Evolutionary conservation across 441 rosid genomes (phyloP).

Genomic region (Pelargonium citronellum): DNA sequence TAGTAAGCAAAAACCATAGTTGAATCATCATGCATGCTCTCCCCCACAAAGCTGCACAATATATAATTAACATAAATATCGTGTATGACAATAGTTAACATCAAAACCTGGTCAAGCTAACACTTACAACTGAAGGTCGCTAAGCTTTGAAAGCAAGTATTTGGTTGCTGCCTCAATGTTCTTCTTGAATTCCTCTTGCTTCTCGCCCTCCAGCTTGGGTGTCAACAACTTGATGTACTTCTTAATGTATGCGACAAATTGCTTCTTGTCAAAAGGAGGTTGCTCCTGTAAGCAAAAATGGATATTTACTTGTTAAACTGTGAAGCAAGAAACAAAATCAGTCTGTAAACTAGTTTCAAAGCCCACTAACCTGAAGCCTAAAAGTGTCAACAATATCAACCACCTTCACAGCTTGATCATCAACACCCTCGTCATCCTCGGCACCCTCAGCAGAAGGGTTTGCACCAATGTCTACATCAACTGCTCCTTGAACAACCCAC

Average conservation of each 20-base stretch:
- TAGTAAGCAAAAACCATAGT: conserved; percentile 83
- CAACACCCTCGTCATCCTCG: conserved; percentile 81
- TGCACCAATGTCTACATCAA: conserved; percentile 83
- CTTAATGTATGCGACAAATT: conserved; percentile 58
- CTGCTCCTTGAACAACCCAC: conserved; percentile 83
- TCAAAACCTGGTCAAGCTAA: not conserved
- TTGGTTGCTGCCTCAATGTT: conserved; percentile 85
- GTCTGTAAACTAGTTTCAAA: not conserved
- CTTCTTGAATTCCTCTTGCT: conserved; percentile 58
- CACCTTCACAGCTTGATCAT: conserved; percentile 70
- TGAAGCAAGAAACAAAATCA: not conserved
- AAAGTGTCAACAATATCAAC: conserved; percentile 95
- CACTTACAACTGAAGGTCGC: conserved; percentile 87
- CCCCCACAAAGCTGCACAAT: conserved; percentile 76
- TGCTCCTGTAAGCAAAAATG: conserved; percentile 55
- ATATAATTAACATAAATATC: not conserved
- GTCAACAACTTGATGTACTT: conserved; percentile 70
- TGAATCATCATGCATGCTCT: conserved; percentile 78
- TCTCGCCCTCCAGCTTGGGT: conserved; percentile 52
- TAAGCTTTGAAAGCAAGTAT: conserved; percentile 68
- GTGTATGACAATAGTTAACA: not conserved
- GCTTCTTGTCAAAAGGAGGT: conserved; percentile 87
- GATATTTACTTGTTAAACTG: not conserved
- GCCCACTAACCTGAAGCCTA: conserved; percentile 73
- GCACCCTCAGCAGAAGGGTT: conserved; percentile 94